Percentiles rank a stretch among this genome's conserved stretches.
These are phyloP conservation scores for Phytophthora boehmeriae DNA, from an alignment of 352 stramenopile species.

Conservation along the genomic window DNA sequence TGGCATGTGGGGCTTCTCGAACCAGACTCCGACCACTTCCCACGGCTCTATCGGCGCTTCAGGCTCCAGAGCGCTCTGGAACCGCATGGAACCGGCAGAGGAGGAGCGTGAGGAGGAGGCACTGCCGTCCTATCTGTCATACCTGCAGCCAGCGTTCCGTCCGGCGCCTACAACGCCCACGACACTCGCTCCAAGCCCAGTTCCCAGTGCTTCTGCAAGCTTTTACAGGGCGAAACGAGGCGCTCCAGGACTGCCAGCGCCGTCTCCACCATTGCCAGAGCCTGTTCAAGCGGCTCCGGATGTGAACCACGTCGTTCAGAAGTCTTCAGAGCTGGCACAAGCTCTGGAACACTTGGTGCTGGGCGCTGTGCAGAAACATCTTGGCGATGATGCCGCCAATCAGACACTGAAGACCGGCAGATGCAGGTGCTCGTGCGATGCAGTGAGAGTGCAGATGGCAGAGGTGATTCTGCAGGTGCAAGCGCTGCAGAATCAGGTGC, in stretches of 20 bases:
- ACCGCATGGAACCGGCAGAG: slow-evolving; percentile 63
- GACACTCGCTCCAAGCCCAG: not conserved
- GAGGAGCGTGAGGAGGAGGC: slow-evolving; percentile 78
- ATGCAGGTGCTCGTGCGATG: slow-evolving; percentile 47
- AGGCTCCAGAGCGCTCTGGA: slow-evolving; percentile 60
- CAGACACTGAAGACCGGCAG: slow-evolving; percentile 2
- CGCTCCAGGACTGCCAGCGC: slow-evolving; percentile 15
- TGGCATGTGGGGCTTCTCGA: slow-evolving; percentile 35
- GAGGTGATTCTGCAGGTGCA: slow-evolving; percentile 59
- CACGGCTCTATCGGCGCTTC: slow-evolving; percentile 52
- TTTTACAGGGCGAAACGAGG: slow-evolving; percentile 24
- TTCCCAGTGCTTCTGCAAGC: not conserved
- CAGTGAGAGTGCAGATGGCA: slow-evolving; percentile 48
- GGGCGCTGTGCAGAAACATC: slow-evolving; percentile 40
- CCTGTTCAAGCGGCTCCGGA: not conserved
- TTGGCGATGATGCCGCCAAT: slow-evolving; percentile 16
- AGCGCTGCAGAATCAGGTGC: slow-evolving; percentile 53
- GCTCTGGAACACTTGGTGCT: slow-evolving; percentile 63
- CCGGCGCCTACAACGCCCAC: slow-evolving; percentile 21
- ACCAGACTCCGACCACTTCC: slow-evolving; percentile 9
- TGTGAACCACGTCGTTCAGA: slow-evolving; percentile 43
- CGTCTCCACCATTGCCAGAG: slow-evolving; percentile 8
- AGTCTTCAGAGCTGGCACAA: slow-evolving; percentile 63
- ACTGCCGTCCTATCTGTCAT: slow-evolving; percentile 73
- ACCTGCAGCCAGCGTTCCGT: slow-evolving; percentile 59